Conservation (phyloP, 106 monocot genomes). For the Triglochin maritima region DNA sequence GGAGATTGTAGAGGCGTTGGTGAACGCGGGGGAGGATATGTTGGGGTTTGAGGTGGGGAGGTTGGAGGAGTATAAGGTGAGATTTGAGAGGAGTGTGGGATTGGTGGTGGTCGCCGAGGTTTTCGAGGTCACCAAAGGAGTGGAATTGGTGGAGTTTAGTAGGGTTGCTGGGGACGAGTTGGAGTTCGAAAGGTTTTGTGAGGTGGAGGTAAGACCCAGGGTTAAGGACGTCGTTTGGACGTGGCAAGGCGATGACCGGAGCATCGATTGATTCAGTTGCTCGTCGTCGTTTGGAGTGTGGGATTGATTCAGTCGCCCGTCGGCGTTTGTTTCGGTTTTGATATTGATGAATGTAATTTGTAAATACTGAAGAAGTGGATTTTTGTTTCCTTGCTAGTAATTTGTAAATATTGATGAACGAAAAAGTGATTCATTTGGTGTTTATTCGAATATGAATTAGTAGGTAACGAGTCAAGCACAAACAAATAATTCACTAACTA, state of each 20-base stretch:
- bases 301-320: too few species aligned
- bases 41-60: constrained; percentile 31
- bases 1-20: constrained; percentile 33
- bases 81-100: constrained; percentile 39
- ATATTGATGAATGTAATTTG: too few species aligned
- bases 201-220: constrained; percentile 39
- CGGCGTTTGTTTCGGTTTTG: too few species aligned
- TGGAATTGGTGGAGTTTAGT: constrained; percentile 55
- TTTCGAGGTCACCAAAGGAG: constrained; percentile 32
- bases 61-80: constrained; percentile 30
- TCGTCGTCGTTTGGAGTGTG: too few species aligned
- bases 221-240: constrained; percentile 73
- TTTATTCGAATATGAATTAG: too few species aligned
- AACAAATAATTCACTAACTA: too few species aligned
- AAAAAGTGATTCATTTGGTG: too few species aligned
- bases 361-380: too few species aligned
- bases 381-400: too few species aligned
- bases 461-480: too few species aligned
- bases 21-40: constrained; percentile 24
- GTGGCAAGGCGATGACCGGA: constrained; percentile 34
- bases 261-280: too few species aligned
- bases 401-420: too few species aligned
- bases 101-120: constrained; percentile 41
- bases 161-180: constrained; percentile 45
- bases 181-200: constrained; percentile 58